Percentiles rank a stretch among this genome's conserved stretches.
These are phyloP conservation scores for Coemansia sp. DNA, from an alignment of 192 early-diverging fungal genomes.

Conservation along the genomic window DNA sequence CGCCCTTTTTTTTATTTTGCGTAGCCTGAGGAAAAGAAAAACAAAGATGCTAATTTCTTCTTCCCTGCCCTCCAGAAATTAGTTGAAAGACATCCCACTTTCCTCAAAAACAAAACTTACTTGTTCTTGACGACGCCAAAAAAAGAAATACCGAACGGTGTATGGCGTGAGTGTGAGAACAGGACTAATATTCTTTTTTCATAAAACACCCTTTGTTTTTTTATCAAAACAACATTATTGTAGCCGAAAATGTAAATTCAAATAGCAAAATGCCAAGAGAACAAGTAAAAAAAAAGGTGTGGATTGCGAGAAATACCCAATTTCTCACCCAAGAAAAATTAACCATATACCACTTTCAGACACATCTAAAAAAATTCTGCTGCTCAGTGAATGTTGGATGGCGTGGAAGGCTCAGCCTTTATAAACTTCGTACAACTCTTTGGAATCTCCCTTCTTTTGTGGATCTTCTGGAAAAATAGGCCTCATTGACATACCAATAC, in stretches of 20 bases:
- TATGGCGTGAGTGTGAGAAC: conserved; percentile 28
- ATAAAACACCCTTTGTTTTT: not conserved
- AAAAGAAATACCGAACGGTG: not conserved
- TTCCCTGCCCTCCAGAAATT: not conserved
- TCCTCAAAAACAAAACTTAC: not conserved
- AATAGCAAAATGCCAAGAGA: conserved; percentile 2
- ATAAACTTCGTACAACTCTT: too few relatives aligned
- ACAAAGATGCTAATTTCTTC: not conserved
- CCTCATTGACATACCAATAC: too few relatives aligned
- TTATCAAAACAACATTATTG: not conserved
- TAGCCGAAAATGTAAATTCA: conserved; percentile 5
- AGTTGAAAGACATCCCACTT: not conserved
- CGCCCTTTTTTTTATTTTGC: not conserved
- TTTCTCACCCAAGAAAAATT: too few relatives aligned
- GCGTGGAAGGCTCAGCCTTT: conserved; percentile 10
- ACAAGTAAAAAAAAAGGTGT: conserved; percentile 2
- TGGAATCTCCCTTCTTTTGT: too few relatives aligned
- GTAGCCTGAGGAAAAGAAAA: not conserved
- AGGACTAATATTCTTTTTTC: not conserved
- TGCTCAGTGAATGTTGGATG: conserved; percentile 7
- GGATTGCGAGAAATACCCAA: too few relatives aligned
- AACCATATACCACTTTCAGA: too few relatives aligned
- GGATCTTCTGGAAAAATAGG: too few relatives aligned
- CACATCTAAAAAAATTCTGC: not conserved
- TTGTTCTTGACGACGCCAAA: conserved; percentile 1